Evolutionary conservation across 371 early-diverging fungal species (phyloP), one percentile per base, ranked within the genome.

Genomic region (Blakeslea trispora): DNA sequence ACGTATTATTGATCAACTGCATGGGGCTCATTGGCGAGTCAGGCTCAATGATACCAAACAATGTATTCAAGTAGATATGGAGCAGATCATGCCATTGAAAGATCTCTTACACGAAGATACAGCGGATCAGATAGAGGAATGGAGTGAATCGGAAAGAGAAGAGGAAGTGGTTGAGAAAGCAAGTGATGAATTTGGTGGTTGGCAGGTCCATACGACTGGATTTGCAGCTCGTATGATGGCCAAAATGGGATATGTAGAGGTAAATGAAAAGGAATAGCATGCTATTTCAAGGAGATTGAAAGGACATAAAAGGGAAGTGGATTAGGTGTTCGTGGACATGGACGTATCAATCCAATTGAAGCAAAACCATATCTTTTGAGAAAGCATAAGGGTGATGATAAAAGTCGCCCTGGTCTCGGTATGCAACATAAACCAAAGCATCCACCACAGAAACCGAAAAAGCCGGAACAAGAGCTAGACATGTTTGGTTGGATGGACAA

Each of bases 181-280:
- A 10, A 24, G 35, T n/a, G 42, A 55, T 14, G 31, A 32, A 15
- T 66, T 57, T 50, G 62, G 64, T 1, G n/a, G 46, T 7, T 72
- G 72, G 72, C 57, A 65, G 55, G 42, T 45, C 6, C 66, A 72
- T 55, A 61, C 72, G 0, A 72, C 62, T n/a, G 72, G 68, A 37
- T 72, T 72, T 63, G 72, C 57, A 1, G 34, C 72, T 11, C 68
- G 59, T 45, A 72, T 72, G 68, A 65, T 72, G 66, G 54, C 61
- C 18, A 72, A 72, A 31, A 72, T 72, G 72, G 72, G 72, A 22
- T 72, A 72, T 42, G 51, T 65, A 24, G 31, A 54, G 19, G 70
- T 70, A 66, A 54, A 54, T 21, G 3, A 3, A 28, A 28, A 28
- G 28, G 28, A n/a, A n/a, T n/a, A n/a, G n/a, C n/a, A n/a, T n/a